These are phyloP conservation scores for Eucalyptus rudis DNA, from an alignment of 345 rosid species.

Conservation along the genomic window DNA sequence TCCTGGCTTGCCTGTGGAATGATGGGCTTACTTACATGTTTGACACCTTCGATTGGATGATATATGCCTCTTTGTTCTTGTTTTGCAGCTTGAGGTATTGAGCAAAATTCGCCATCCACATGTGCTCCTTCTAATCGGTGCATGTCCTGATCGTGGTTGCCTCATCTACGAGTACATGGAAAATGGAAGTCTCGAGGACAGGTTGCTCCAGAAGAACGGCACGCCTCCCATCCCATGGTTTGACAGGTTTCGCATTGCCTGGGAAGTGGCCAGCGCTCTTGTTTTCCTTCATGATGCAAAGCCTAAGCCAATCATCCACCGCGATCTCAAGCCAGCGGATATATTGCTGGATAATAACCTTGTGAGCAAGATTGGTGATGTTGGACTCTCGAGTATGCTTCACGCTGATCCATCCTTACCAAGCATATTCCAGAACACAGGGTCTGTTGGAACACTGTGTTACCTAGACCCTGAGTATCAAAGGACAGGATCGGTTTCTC, in stretches of 20 bases:
- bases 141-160: conserved; percentile 61
- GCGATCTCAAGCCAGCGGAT: conserved; percentile 80
- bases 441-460: conserved; percentile 62
- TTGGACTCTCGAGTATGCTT: conserved; percentile 65
- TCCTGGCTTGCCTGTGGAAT: neutral
- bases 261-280: conserved; percentile 84
- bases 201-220: conserved; percentile 29
- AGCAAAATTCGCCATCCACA: conserved; percentile 80
- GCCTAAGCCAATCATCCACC: conserved; percentile 69
- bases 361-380: conserved; percentile 87
- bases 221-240: conserved; percentile 72
- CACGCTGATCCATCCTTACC: conserved; percentile 3
- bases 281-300: conserved; percentile 60
- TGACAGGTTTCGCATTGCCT: conserved; percentile 62
- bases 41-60: neutral
- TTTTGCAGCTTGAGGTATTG: conserved; percentile 60
- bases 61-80: neutral
- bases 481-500: conserved; percentile 59
- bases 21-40: neutral
- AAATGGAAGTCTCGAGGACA: conserved; percentile 77
- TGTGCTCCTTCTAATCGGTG: conserved; percentile 83
- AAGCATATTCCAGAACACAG: conserved; percentile 24
- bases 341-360: conserved; percentile 65
- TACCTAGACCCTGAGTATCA: conserved; percentile 92
- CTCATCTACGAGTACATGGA: conserved; percentile 82